Percentiles rank a stretch among this genome's conserved stretches.
phyloP scores from a whole-genome alignment of 1,139 yeast species.

The Debaryomyces sp. region DNA sequence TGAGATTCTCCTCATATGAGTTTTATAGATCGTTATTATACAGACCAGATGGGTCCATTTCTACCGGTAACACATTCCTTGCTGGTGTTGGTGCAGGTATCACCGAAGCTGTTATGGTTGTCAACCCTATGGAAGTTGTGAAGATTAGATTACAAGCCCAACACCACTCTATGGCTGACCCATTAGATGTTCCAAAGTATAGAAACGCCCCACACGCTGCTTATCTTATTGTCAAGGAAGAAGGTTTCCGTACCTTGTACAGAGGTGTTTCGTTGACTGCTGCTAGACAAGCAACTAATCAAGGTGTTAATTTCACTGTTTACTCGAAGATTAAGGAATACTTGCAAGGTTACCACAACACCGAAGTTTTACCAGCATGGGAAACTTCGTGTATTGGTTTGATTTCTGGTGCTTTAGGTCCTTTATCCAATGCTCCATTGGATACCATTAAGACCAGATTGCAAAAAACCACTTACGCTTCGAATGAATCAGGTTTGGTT shows the following conservation, averaged over 20 bases:
- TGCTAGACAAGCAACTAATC: constrained; percentile 97
- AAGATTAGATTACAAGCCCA: constrained; percentile 97
- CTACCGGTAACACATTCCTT: constrained; percentile 73
- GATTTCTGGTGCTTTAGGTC: constrained; percentile 95
- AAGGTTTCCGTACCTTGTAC: constrained; percentile 86
- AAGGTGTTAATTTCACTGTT: constrained; percentile 97
- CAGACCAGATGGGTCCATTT: constrained; percentile 66
- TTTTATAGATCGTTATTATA: constrained; percentile 74
- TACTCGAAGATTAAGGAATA: constrained; percentile 81
- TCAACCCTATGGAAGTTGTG: constrained; percentile 96
- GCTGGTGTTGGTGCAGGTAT: constrained; percentile 99
- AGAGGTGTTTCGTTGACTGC: constrained; percentile 96
- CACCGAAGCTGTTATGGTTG: constrained; percentile 93
- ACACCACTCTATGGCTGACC: constrained; percentile 85
- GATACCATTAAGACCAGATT: constrained; percentile 97
- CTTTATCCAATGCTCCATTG: constrained; percentile 95
- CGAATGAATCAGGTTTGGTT: constrained; percentile 70
- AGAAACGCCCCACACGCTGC: constrained; percentile 93
- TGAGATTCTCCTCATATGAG: constrained; percentile 92
- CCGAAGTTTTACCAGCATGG: constrained; percentile 81
- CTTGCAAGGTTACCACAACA: constrained; percentile 66
- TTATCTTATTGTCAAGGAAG: constrained; percentile 81
- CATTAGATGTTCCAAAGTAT: constrained; percentile 79
- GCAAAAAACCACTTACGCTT: constrained; percentile 82
- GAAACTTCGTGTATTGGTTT: constrained; percentile 92